These are phyloP conservation scores for Cenococcum geophilum DNA, from an alignment of 495 filamentous ascomycete genomes.

Conservation along the genomic window DNA sequence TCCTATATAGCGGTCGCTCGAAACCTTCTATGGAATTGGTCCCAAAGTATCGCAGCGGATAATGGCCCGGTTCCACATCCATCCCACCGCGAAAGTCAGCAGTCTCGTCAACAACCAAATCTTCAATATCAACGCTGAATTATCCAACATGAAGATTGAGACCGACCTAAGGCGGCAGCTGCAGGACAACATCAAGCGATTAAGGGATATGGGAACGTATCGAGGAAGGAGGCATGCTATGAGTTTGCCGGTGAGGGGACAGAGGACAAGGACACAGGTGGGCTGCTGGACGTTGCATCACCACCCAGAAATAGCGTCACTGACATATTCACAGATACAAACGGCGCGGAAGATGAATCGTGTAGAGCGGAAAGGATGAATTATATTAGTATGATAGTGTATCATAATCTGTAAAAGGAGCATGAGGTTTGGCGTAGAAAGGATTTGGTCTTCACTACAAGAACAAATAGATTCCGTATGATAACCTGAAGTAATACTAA, in stretches of 20 bases:
- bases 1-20: constrained; percentile 64
- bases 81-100: constrained; percentile 69
- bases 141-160: constrained; percentile 90
- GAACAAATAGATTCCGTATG: too few relatives aligned
- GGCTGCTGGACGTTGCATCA: constrained; percentile 26
- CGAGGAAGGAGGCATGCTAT: constrained; percentile 86
- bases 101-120: constrained; percentile 64
- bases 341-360: constrained; percentile 75
- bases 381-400: constrained; percentile 9
- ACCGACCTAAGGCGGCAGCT: constrained; percentile 74
- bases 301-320: not conserved
- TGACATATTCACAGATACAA: constrained; percentile 50
- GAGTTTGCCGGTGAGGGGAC: constrained; percentile 79
- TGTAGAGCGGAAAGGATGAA: constrained; percentile 47
- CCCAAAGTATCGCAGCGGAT: constrained; percentile 61
- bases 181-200: constrained; percentile 73
- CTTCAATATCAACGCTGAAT: constrained; percentile 69
- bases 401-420: not conserved
- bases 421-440: not conserved
- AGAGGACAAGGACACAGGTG: constrained; percentile 76
- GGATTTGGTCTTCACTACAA: too few relatives aligned
- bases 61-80: constrained; percentile 80
- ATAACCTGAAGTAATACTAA: too few relatives aligned
- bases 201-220: constrained; percentile 89
- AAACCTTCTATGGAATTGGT: constrained; percentile 87